Percentiles rank a stretch among this genome's conserved stretches.
phyloP scores from a whole-genome alignment of 2,329 filamentous ascomycete species.

The Kalmusia sp. region DNA sequence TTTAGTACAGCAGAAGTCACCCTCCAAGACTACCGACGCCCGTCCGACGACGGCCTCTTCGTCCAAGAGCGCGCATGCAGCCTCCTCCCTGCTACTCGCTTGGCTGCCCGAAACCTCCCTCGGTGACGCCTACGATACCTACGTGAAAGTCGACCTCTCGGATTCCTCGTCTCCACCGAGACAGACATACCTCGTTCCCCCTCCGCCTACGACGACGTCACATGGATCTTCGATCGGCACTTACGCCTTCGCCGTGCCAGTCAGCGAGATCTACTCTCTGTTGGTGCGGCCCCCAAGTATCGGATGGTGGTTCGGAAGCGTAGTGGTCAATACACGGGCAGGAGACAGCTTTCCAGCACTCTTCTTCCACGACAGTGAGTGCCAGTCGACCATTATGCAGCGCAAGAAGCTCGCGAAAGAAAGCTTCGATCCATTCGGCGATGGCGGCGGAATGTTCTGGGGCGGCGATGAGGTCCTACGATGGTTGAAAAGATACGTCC shows the following conservation, averaged over 20 bases:
- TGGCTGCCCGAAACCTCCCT: constrained; percentile 93
- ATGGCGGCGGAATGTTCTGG: constrained; percentile 91
- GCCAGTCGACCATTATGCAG: constrained; percentile 92
- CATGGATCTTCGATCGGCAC: constrained; percentile 75
- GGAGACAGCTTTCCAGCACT: constrained; percentile 94
- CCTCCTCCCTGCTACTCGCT: constrained; percentile 83
- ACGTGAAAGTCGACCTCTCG: constrained; percentile 92
- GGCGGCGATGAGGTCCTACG: constrained; percentile 93
- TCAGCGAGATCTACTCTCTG: constrained; percentile 89
- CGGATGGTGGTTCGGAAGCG: constrained; percentile 97
- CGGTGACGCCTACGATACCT: constrained; percentile 82
- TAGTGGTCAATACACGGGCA: constrained; percentile 88
- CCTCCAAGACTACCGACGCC: constrained; percentile 32
- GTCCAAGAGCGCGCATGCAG: constrained; percentile 56
- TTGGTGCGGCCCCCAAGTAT: constrained; percentile 89
- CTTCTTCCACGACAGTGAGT: constrained; percentile 98
- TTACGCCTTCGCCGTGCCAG: constrained; percentile 90
- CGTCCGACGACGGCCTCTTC: constrained; percentile 52
- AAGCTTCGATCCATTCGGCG: constrained; percentile 88
- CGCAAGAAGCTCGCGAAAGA: constrained; percentile 86
- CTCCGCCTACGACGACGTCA: constrained; percentile 83
- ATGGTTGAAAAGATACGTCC: constrained; percentile 86
- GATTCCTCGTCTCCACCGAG: constrained; percentile 81
- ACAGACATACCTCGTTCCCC: constrained; percentile 89
- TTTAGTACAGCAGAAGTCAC: constrained; percentile 83